Base-by-base conservation (phyloP, 2,329 filamentous ascomycete genomes). In the Zymoseptoria crescenta region DNA sequence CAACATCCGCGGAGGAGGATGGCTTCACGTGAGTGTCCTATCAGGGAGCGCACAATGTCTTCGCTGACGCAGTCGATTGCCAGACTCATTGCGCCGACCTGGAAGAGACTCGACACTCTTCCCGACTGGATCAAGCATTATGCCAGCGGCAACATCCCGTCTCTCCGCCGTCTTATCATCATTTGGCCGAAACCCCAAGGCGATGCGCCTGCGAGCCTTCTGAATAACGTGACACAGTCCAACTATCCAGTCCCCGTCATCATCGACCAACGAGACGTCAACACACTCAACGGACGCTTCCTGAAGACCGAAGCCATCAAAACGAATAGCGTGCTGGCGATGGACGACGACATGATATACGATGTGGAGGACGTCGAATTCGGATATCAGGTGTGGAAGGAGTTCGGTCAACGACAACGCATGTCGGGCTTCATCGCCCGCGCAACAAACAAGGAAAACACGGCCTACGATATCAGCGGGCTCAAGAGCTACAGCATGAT, bases 11-110 rank as follows among this genome's bases (percentile, higher is more conserved):
- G 28, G 20, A 56, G 19, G 54, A 56, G 7, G 45, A 30, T n/a
- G 54, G 54, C 21, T 56, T 56, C 54, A 56, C 54, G 54, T 56
- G 4, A 56, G 54, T 56, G 24, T 19, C 10, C 6, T 24, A 51
- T 8, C 4, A 28, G 7, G 51, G 13, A 45, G 3, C 16, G 16
- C 24, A 28, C 21, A 16, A 28, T 20, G 27, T 56, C 4, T 56
- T 50, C 30, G 27, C 35, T 28, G 16, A 49, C 19, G n/a, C 20
- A 56, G 2, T 16, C 8, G 19, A 10, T 13, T 48, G 54, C 29
- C 41, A 56, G 54, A 10, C 21, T 56, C 21, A 45, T 56, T n/a
- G 35, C 41, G 19, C 54, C 54, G 8, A 49, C 54, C 19, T 56
- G 21, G 19, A 35, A 49, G 29, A 41, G 54, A 8, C 10, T 48